Evolutionary conservation across 495 filamentous ascomycete species (phyloP).

Genomic region (Rhypophila decipiens): DNA sequence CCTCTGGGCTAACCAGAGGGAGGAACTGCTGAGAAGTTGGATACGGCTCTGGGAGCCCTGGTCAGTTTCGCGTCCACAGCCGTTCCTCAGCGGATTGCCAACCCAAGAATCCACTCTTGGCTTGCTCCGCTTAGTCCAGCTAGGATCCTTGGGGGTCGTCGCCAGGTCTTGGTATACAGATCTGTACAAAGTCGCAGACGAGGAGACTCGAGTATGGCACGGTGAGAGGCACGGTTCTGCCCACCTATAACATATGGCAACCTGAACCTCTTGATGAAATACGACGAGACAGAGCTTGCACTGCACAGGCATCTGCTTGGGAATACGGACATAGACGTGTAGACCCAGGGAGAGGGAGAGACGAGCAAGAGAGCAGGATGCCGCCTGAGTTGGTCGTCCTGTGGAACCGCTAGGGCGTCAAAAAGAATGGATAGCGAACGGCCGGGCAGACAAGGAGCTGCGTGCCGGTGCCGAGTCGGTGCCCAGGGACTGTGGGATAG

Average conservation of each 20-base stretch:
- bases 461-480: slow-evolving; percentile 16
- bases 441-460: neutral
- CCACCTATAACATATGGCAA: no score
- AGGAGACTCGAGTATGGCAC: no score
- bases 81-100: neutral
- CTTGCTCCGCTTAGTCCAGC: slow-evolving; percentile 1
- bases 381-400: slow-evolving; percentile 6
- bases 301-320: no score
- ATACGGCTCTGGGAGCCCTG: slow-evolving; percentile 10
- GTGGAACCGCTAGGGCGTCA: slow-evolving; percentile 11
- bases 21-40: slow-evolving; percentile 1
- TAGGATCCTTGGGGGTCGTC: no score
- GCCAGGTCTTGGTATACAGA: no score
- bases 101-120: slow-evolving; percentile 4
- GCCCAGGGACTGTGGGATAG: neutral
- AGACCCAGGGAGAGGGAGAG: slow-evolving; percentile 1
- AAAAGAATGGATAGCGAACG: neutral
- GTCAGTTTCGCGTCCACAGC: slow-evolving; percentile 18
- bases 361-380: slow-evolving; percentile 11
- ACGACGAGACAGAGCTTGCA: no score
- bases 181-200: no score
- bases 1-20: slow-evolving; percentile 4
- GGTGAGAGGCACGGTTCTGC: no score
- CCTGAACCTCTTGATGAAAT: no score
- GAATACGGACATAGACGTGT: no score